Evolutionary conservation across 768 basidiomycete species (phyloP), one percentile per base, ranked within the genome.

Genomic region (Trametopsis cervina): DNA sequence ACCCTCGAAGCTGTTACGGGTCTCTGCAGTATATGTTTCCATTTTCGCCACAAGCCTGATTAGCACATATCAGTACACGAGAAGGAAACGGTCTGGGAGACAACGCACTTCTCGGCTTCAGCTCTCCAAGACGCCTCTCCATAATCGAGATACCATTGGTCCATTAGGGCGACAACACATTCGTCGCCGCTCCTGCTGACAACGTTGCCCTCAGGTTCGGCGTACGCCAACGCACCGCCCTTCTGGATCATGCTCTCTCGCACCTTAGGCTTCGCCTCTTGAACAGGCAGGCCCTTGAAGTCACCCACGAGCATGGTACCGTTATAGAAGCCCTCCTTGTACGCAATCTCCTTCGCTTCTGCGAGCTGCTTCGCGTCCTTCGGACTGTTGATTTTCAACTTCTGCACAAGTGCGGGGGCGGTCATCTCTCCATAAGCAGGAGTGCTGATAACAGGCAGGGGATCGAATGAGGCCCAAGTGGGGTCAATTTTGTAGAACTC

Each of bases 91-190:
- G n/a, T n/a, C 33, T 38, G 17, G 35, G 33, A 29, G 44, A 21
- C 3, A 1, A 74, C 81, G 44, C 60, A 90, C 91, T 75, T 82
- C 64, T 92, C 87, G 4, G 90, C 81, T 59, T 89, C 77, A 13
- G 75, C 78, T 64, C 84, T 88, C 96, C 96, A 99, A n/a, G 64
- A 62, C 1, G 79, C 65, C 70, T 97, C 92, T 57, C 95, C 96
- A 58, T 97, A 99, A 66, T 98, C 92, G 65, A 98, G 69, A 66
- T 98, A 99, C 94, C 95, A 99, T 67, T 99, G 96, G 63, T 99
- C 96, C 81, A 93, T 94, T 55, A 99, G 70, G 2, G 95, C 94
- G 49, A 99, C 92, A 17, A 97, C 89, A 70, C 96, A 99, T 67
- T 97, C 95, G 60, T 99, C 96, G n/a, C 78, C 81, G 65, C 87